These are phyloP conservation scores for Aegilops bicornis DNA, from an alignment of 176 grass and related monocot species.

Conservation along the genomic window DNA sequence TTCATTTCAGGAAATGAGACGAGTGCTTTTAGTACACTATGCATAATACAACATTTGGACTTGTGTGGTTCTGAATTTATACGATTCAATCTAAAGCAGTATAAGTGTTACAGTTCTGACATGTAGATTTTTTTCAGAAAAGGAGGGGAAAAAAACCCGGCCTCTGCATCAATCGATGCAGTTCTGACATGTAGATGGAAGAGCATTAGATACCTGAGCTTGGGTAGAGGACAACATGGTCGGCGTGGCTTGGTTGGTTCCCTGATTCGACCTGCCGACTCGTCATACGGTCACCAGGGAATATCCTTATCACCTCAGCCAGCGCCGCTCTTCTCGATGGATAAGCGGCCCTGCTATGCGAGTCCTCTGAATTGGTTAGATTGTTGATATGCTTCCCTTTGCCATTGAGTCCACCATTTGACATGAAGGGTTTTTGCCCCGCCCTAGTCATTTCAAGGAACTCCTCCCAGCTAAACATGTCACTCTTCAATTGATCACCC, in stretches of 20 bases:
- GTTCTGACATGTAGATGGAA: neutral
- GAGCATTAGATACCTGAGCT: neutral
- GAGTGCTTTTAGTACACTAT: neutral
- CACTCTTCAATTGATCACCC: neutral
- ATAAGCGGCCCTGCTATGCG: neutral
- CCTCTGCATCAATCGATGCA: too few species aligned
- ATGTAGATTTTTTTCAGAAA: neutral
- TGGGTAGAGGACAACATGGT: neutral
- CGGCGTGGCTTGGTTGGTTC: neutral
- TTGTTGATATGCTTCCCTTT: constrained; percentile 4
- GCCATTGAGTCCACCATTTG: neutral
- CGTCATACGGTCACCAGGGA: neutral
- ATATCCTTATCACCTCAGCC: neutral
- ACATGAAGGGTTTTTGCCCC: neutral
- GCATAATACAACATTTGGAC: neutral
- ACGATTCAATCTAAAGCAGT: neutral
- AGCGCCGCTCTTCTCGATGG: neutral
- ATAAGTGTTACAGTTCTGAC: neutral
- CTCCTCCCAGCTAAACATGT: neutral
- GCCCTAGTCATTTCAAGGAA: neutral
- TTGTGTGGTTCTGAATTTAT: constrained; percentile 1
- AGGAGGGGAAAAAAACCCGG: too few species aligned
- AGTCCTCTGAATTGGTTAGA: neutral
- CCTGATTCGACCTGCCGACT: neutral
- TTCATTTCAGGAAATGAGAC: neutral